These are phyloP conservation scores for Ceratobasidium sp. DNA, from an alignment of 1,284 basidiomycete species.

Conservation along the genomic window DNA sequence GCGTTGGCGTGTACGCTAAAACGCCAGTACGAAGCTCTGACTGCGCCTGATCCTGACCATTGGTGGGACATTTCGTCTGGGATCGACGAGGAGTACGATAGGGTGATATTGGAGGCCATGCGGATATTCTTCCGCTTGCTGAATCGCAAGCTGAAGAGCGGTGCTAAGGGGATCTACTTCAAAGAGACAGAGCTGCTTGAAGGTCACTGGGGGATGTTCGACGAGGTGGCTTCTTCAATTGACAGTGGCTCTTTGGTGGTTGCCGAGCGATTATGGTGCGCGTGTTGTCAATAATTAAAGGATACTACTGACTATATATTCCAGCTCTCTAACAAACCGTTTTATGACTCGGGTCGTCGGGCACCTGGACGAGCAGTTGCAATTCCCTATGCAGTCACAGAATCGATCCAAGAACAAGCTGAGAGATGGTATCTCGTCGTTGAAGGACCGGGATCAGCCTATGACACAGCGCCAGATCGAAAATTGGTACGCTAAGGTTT, in stretches of 20 bases:
- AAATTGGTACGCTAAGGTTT: constrained; percentile 90
- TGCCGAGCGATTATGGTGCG: constrained; percentile 93
- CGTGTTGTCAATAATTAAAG: constrained; percentile 44
- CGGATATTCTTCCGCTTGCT: constrained; percentile 94
- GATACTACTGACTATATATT: background rate
- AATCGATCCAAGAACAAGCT: constrained; percentile 30
- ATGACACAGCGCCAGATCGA: constrained; percentile 80
- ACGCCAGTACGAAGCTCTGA: constrained; percentile 91
- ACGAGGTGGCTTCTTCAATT: constrained; percentile 91
- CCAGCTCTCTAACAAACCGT: constrained; percentile 88
- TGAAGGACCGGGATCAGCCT: constrained; percentile 65
- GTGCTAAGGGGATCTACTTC: constrained; percentile 93
- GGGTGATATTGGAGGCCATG: constrained; percentile 89
- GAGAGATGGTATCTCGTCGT: constrained; percentile 16
- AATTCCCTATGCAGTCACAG: constrained; percentile 69
- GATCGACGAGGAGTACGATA: constrained; percentile 91
- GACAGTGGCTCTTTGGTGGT: constrained; percentile 92
- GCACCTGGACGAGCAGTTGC: constrained; percentile 94
- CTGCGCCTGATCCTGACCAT: constrained; percentile 85
- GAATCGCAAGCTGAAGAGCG: constrained; percentile 95
- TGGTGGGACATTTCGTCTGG: constrained; percentile 92
- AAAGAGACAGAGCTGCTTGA: constrained; percentile 98
- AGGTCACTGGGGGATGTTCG: constrained; percentile 96
- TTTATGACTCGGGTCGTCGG: constrained; percentile 91
- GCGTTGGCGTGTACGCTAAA: constrained; percentile 95